phyloP scores from a whole-genome alignment of 208 protist species.

The Wallacemonas sp. region DNA sequence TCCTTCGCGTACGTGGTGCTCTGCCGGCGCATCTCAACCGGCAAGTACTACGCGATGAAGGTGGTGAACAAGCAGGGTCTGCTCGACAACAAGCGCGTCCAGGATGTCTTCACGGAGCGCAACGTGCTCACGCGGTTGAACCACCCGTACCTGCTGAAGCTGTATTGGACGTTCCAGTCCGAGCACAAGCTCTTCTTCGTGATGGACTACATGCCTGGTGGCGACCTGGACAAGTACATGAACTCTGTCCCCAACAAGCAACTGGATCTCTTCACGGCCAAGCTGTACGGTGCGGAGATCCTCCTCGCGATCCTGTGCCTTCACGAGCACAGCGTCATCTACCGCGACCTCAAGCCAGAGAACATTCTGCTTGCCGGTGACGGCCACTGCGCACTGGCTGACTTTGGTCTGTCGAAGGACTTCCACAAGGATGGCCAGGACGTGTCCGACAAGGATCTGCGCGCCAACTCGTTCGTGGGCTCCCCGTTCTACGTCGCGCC shows the following conservation, averaged over 20 bases:
- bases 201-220: constrained; percentile 96
- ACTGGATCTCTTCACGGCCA: constrained; percentile 82
- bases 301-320: constrained; percentile 92
- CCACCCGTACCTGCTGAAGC: constrained; percentile 94
- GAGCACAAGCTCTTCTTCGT: constrained; percentile 95
- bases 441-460: constrained; percentile 68
- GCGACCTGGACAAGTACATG: constrained; percentile 93
- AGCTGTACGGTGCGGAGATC: constrained; percentile 95
- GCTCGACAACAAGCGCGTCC: constrained; percentile 89
- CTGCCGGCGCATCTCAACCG: constrained; percentile 86
- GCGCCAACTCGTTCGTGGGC: constrained; percentile 92
- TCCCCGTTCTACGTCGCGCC: constrained; percentile 95
- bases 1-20: constrained; percentile 96
- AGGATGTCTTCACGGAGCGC: constrained; percentile 92
- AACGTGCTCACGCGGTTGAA: constrained; percentile 93
- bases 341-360: constrained; percentile 94
- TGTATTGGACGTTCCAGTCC: constrained; percentile 97
- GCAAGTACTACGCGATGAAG: constrained; percentile 95
- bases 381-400: constrained; percentile 88
- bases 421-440: constrained; percentile 86
- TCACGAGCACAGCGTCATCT: constrained; percentile 94
- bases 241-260: constrained; percentile 83
- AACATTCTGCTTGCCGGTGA: constrained; percentile 89
- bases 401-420: constrained; percentile 94
- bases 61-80: constrained; percentile 92